Evolutionary conservation across 1,284 basidiomycete genomes (phyloP).

Genomic region (Clitocybe nebularis): DNA sequence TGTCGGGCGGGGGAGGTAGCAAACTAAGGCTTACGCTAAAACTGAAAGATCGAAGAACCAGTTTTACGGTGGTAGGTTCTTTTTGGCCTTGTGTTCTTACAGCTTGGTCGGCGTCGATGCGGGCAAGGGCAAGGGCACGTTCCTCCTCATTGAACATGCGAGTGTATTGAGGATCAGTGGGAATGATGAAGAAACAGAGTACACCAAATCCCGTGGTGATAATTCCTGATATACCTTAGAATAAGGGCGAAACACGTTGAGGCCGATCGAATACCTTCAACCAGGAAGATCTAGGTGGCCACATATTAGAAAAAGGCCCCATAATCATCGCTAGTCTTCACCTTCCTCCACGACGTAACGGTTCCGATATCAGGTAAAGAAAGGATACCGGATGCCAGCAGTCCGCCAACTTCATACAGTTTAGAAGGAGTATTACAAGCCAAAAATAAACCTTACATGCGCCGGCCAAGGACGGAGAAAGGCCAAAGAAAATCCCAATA

Average conservation of each 20-base stretch:
- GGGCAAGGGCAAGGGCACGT: conserved; percentile 27
- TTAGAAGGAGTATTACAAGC: neutral
- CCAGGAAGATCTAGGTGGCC: conserved; percentile 15
- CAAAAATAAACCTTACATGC: conserved; percentile 30
- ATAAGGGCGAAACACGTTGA: neutral
- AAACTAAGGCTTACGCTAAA: conserved; percentile 24
- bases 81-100: conserved; percentile 23
- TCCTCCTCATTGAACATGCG: conserved; percentile 29
- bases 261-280: conserved; percentile 16
- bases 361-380: conserved; percentile 16
- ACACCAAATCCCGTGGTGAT: conserved; percentile 20
- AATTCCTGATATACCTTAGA: conserved; percentile 13
- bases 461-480: conserved; percentile 38
- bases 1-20: neutral
- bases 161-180: conserved; percentile 21
- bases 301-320: neutral
- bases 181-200: conserved; percentile 17
- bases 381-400: conserved; percentile 19
- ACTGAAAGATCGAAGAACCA: conserved; percentile 29
- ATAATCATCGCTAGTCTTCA: neutral
- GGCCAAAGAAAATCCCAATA: conserved; percentile 40
- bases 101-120: conserved; percentile 30
- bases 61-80: conserved; percentile 26
- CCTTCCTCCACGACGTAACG: conserved; percentile 19
- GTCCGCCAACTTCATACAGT: conserved; percentile 16